These are phyloP conservation scores for Neckera pumila DNA, from an alignment of 225 moss, liverwort and hornwort species.

Conservation along the genomic window DNA sequence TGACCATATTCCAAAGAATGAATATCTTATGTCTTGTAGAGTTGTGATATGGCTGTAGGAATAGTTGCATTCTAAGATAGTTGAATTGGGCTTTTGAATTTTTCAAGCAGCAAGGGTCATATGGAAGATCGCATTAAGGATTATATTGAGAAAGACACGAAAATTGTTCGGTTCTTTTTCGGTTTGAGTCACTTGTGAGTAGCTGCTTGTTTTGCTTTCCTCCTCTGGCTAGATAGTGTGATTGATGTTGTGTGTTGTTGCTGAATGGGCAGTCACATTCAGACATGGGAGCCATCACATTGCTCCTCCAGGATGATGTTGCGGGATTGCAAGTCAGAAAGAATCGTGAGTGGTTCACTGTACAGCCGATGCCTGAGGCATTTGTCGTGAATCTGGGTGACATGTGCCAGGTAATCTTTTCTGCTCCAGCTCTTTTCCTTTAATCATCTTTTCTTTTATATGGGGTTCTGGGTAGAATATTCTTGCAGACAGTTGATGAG, in stretches of 20 bases:
- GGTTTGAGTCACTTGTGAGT: neutral
- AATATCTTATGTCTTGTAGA: neutral
- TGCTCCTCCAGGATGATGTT: slow-evolving; percentile 80
- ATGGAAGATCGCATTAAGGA: neutral
- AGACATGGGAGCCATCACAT: slow-evolving; percentile 77
- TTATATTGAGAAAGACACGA: neutral
- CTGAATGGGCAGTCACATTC: slow-evolving; percentile 54
- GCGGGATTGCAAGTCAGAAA: slow-evolving; percentile 74
- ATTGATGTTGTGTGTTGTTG: neutral
- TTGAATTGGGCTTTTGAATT: neutral
- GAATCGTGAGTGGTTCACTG: slow-evolving; percentile 49
- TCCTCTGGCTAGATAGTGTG: neutral
- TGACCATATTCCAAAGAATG: neutral
- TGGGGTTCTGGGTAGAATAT: neutral
- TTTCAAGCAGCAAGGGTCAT: neutral
- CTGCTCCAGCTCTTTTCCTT: neutral
- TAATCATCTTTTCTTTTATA: neutral
- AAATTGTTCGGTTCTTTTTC: neutral
- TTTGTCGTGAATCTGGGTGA: slow-evolving; percentile 66
- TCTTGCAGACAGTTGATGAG: neutral
- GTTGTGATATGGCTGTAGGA: neutral
- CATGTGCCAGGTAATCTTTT: slow-evolving; percentile 45
- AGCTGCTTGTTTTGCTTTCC: neutral
- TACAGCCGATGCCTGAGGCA: slow-evolving; percentile 37
- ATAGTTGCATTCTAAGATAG: neutral